phyloP scores from a whole-genome alignment of 441 rosid species.

The Euphorbia corollata region DNA sequence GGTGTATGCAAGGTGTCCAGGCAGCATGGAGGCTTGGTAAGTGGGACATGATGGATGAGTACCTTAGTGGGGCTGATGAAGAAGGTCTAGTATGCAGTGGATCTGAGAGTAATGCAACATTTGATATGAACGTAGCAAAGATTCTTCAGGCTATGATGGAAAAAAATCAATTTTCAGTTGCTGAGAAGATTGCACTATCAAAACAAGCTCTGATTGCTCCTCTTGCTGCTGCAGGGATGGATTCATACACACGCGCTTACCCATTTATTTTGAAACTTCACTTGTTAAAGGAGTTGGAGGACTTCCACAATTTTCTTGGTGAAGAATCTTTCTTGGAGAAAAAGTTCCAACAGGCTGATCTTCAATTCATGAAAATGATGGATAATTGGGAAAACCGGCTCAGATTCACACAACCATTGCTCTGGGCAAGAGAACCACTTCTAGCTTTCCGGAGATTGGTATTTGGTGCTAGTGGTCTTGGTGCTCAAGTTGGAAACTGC shows the following conservation, averaged over 20 bases:
- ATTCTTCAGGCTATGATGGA: constrained; percentile 93
- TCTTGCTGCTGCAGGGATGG: constrained; percentile 99
- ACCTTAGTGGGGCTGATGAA: constrained; percentile 79
- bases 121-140: constrained; percentile 96
- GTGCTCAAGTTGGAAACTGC: constrained; percentile 88
- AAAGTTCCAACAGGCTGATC: constrained; percentile 52
- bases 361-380: constrained; percentile 54
- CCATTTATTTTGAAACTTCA: constrained; percentile 95
- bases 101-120: constrained; percentile 93
- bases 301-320: constrained; percentile 62
- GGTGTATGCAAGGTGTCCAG: constrained; percentile 99
- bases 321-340: constrained; percentile 84
- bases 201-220: constrained; percentile 97
- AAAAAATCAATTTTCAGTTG: constrained; percentile 76
- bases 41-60: constrained; percentile 99
- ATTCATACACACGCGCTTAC: constrained; percentile 87
- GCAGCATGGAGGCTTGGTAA: constrained; percentile 99
- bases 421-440: constrained; percentile 98
- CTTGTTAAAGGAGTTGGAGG: constrained; percentile 81
- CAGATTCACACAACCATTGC: constrained; percentile 81
- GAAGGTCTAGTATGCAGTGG: constrained; percentile 87
- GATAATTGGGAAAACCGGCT: constrained; percentile 89
- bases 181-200: constrained; percentile 75
- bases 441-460: constrained; percentile 87
- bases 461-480: constrained; percentile 75